Base-by-base conservation (phyloP, 208 protist genomes). In the Trypanosoma vivax region DNA sequence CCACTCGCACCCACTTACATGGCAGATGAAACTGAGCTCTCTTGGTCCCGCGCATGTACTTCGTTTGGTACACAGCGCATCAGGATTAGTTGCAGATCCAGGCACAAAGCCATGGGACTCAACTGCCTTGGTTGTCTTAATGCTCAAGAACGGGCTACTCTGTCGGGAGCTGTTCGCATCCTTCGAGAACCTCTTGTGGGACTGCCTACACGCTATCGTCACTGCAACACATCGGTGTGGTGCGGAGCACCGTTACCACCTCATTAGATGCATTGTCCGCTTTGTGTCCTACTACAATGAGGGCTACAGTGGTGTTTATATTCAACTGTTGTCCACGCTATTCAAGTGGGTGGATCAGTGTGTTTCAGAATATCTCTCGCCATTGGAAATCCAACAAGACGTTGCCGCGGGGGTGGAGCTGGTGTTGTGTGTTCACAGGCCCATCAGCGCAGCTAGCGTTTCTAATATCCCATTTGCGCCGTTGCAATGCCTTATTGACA, bases 131-230 rank as follows among this genome's bases (percentile, higher is more conserved):
- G 60, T 77, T 21, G 54, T 65, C 2, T 64, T 95, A 2, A 54
- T 84, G 3, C 81, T 67, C 16, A 74, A 77, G 46, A 77, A 62
- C 60, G 65, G 92, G 16, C 55, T 90, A 46, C 73, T 90, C 9
- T 71, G 80, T 6, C 57, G 54, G 2, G 71, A 83, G 7, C 50
- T 74, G 28, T 48, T 64, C 18, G 40, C 58, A 27, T 45, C 66
- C 21, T 70, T 81, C 46, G 72, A 81, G 23, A 62, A 66, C 53
- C 54, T 95, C 18, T 21, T 91, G 27, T 95, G 83, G 82, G 88
- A 95, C 60, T 73, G 73, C 13, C 69, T 95, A 47, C 88, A 95
- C 51, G 81, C 82, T 27, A 84, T 95, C 13, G 78, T 95, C 14
- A 68, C 74, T 21, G 79, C 88, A 9, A 80, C 80, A 6, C 81